Percentiles rank a stretch among this genome's conserved stretches.
Evolutionary conservation across 345 rosid genomes (phyloP).

Genomic region (Ceriops tagal): DNA sequence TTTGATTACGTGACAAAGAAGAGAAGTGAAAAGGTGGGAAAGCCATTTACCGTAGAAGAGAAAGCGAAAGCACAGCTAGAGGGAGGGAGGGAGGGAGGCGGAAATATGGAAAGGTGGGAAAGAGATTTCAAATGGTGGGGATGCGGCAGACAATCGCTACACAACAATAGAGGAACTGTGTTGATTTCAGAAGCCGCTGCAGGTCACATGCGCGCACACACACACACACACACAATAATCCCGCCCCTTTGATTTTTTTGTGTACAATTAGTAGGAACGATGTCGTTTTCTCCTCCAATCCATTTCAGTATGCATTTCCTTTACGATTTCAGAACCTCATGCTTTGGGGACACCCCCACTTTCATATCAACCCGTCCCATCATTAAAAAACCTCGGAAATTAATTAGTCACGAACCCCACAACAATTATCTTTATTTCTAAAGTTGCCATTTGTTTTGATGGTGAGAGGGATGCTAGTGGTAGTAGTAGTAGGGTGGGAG

Average conservation of each 20-base stretch:
- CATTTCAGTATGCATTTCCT: too few relatives aligned
- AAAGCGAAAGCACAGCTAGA: slow-evolving; percentile 3
- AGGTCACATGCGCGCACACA: background rate
- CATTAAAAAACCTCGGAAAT: too few relatives aligned
- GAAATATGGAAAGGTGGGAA: background rate
- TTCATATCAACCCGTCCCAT: too few relatives aligned
- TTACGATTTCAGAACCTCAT: too few relatives aligned
- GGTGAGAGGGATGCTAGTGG: too few relatives aligned
- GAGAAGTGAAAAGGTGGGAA: background rate
- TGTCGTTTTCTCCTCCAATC: background rate
- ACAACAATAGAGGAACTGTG: slow-evolving; percentile 35
- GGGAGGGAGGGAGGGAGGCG: slow-evolving; percentile 4
- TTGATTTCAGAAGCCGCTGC: slow-evolving; percentile 16
- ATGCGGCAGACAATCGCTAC: slow-evolving; percentile 62
- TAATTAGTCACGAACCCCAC: too few relatives aligned
- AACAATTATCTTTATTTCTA: too few relatives aligned
- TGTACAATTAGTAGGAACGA: background rate
- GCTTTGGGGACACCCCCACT: too few relatives aligned
- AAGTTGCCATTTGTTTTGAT: too few relatives aligned
- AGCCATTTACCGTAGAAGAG: background rate
- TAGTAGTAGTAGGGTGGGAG: too few relatives aligned
- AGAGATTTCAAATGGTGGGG: slow-evolving; percentile 37
- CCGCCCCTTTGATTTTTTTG: background rate
- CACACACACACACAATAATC: background rate
- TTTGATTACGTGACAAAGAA: background rate